Percentiles rank a stretch among this genome's conserved stretches.
phyloP scores from a whole-genome alignment of 257 asterid genomes.

The Perilla frutescens region DNA sequence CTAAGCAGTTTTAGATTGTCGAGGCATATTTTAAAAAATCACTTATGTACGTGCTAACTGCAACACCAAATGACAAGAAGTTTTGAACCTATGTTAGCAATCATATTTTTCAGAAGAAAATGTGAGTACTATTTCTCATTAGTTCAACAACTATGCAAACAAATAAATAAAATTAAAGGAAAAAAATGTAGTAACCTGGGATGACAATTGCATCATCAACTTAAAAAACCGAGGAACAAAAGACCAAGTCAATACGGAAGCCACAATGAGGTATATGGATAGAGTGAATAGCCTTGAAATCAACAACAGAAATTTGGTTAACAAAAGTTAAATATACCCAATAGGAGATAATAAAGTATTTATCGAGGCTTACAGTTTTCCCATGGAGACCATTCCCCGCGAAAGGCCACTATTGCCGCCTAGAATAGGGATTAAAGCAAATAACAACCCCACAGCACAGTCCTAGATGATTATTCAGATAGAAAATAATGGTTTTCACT shows the following conservation, averaged over 20 bases:
- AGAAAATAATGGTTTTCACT: slow-evolving; percentile 15
- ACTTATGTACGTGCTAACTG: slow-evolving; percentile 7
- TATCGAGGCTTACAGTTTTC: slow-evolving; percentile 68
- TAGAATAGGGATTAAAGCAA: slow-evolving; percentile 92
- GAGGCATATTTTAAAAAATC: slow-evolving; percentile 4
- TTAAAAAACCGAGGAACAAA: slow-evolving; percentile 84
- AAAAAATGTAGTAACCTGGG: slow-evolving; percentile 68
- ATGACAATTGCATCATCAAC: slow-evolving; percentile 83
- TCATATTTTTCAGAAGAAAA: slow-evolving; percentile 20
- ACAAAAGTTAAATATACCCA: slow-evolving; percentile 23
- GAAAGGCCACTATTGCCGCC: slow-evolving; percentile 89
- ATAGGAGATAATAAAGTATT: slow-evolving; percentile 15
- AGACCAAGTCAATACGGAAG: slow-evolving; percentile 80
- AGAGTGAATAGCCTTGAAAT: slow-evolving; percentile 73
- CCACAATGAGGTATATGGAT: slow-evolving; percentile 66
- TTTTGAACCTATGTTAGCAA: neutral
- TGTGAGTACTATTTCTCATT: neutral
- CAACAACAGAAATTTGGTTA: slow-evolving; percentile 31
- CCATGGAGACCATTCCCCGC: slow-evolving; percentile 89
- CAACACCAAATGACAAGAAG: slow-evolving; percentile 1
- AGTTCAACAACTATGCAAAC: slow-evolving; percentile 8
- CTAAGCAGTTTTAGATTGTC: neutral
- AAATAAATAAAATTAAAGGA: slow-evolving; percentile 19
- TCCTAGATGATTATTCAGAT: slow-evolving; percentile 56
- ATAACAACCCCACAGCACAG: slow-evolving; percentile 93